A percentile compares a stretch with the other conserved stretches of the same genome.
Evolutionary conservation across 768 basidiomycete genomes (phyloP).

Genomic region (Mycena amicta): DNA sequence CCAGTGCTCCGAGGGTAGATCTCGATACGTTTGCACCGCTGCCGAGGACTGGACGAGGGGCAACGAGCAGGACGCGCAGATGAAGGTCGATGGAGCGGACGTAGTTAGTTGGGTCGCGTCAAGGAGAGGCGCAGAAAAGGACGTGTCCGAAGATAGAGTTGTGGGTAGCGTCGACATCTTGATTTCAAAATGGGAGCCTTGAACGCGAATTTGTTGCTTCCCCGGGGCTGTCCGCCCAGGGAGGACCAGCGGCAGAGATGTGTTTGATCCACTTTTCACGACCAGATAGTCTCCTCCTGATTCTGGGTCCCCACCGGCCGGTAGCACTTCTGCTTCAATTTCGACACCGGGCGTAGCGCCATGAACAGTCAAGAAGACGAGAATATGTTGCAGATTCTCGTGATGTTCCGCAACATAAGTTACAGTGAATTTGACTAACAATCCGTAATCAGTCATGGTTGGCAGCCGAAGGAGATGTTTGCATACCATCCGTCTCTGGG

Average conservation of each 20-base stretch:
- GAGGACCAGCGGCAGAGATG: constrained; percentile 59
- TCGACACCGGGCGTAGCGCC: constrained; percentile 52
- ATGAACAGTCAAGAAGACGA: constrained; percentile 69
- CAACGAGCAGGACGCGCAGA: constrained; percentile 79
- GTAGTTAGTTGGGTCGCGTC: constrained; percentile 67
- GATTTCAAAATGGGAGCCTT: constrained; percentile 69
- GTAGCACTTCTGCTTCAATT: constrained; percentile 68
- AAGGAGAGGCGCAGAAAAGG: constrained; percentile 51
- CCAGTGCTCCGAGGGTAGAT: constrained; percentile 96
- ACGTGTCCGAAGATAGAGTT: constrained; percentile 25
- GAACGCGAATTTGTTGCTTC: constrained; percentile 57
- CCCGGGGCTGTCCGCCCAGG: constrained; percentile 63
- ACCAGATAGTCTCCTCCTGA: constrained; percentile 58
- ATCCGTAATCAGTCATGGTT: constrained; percentile 3
- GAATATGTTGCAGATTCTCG: constrained; percentile 78
- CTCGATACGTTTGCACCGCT: constrained; percentile 60
- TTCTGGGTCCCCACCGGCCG: constrained; percentile 40
- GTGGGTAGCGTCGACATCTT: constrained; percentile 53
- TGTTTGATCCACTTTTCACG: constrained; percentile 59
- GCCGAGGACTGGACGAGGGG: constrained; percentile 64
- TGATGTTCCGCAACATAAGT: constrained; percentile 75
- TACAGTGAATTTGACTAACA: constrained; percentile 44
- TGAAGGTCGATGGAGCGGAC: constrained; percentile 63
- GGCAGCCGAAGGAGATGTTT: background rate
- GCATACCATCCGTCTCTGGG: constrained; percentile 26